A percentile compares a stretch with the other conserved stretches of the same genome.
phyloP scores from a whole-genome alignment of 78 protist genomes.

The Fonticula alba region DNA sequence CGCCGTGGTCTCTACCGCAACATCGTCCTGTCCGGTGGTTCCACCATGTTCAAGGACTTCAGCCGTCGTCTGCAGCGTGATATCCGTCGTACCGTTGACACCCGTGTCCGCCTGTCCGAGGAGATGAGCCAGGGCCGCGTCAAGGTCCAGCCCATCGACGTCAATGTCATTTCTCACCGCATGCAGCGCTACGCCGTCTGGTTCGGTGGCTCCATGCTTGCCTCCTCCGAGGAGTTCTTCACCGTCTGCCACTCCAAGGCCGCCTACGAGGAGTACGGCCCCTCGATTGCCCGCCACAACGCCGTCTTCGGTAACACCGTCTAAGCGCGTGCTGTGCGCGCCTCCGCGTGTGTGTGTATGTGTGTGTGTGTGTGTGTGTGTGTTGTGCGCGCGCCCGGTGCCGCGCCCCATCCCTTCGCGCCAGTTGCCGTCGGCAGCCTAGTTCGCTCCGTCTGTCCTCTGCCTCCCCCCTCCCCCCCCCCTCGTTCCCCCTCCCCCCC shows the following conservation, averaged over 20 bases:
- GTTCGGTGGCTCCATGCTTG: conserved; percentile 89
- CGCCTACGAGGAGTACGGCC: conserved; percentile 90
- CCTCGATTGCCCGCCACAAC: conserved; percentile 65
- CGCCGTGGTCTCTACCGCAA: conserved; percentile 79
- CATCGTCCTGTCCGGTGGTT: conserved; percentile 95
- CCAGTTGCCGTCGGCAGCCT: too few relatives aligned
- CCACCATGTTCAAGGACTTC: conserved; percentile 95
- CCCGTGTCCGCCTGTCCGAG: conserved; percentile 37
- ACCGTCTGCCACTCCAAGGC: conserved; percentile 67
- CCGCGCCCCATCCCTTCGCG: too few relatives aligned
- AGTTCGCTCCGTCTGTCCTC: too few relatives aligned
- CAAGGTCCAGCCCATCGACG: conserved; percentile 53
- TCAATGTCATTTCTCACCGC: conserved; percentile 78
- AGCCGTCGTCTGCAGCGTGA: conserved; percentile 79
- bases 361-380: not conserved
- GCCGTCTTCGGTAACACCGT: conserved; percentile 61
- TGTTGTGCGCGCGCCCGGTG: too few relatives aligned
- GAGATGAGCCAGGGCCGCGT: conserved; percentile 48
- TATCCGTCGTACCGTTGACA: conserved; percentile 48
- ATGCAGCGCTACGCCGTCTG: conserved; percentile 93
- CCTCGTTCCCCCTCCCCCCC: too few relatives aligned
- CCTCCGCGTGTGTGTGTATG: not conserved
- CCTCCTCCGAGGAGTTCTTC: conserved; percentile 65
- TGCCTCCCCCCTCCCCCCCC: too few relatives aligned
- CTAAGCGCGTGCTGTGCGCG: not conserved